Evolutionary conservation across 208 protist genomes (phyloP).

Genomic region (Acanthamoeba lugdunensis): DNA sequence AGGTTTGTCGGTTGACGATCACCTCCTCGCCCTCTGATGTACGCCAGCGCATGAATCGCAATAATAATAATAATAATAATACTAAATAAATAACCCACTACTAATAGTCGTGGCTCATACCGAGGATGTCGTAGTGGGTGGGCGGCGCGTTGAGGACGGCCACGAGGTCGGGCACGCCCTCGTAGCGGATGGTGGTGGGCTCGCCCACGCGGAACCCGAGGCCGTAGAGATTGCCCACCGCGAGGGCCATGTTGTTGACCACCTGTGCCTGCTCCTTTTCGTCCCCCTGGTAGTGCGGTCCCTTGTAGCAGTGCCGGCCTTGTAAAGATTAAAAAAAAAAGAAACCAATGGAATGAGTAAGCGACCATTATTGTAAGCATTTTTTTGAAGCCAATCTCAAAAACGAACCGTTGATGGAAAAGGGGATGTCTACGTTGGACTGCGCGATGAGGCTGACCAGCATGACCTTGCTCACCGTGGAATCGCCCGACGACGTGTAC

Average conservation of each 20-base stretch:
- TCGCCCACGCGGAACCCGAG: conserved; percentile 45
- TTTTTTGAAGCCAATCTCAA: too few species aligned
- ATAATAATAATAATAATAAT: too few species aligned
- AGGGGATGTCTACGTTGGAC: background rate
- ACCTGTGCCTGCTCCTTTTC: too few species aligned
- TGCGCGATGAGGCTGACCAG: background rate
- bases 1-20: conserved; percentile 2
- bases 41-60: too few species aligned
- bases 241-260: conserved; percentile 29
- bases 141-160: conserved; percentile 37
- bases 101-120: too few species aligned
- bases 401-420: background rate
- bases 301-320: background rate
- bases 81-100: too few species aligned
- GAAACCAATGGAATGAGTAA: too few species aligned
- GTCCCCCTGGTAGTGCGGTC: background rate
- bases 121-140: conserved; percentile 31
- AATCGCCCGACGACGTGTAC: background rate
- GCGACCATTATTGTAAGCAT: too few species aligned
- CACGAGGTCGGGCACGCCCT: background rate
- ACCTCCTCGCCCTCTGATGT: background rate
- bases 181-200: background rate
- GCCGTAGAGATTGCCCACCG: conserved; percentile 20
- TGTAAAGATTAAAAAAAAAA: too few species aligned
- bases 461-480: conserved; percentile 6